phyloP scores from a whole-genome alignment of 345 rosid species.

The Syzygium oleosum region DNA sequence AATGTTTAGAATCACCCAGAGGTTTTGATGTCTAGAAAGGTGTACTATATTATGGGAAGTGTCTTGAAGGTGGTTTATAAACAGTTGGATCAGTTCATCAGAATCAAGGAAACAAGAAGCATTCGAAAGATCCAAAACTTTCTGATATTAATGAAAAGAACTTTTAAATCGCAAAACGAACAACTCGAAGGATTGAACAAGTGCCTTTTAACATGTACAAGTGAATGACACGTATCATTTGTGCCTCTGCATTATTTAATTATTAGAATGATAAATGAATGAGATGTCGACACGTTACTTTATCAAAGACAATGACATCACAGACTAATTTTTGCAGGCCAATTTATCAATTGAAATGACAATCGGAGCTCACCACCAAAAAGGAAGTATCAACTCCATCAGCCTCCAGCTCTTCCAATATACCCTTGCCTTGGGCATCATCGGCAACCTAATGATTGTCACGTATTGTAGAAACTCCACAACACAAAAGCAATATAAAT shows the following conservation, averaged over 20 bases:
- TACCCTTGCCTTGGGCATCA: constrained; percentile 46
- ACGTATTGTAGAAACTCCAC: neutral
- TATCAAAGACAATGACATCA: neutral
- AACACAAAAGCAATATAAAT: neutral
- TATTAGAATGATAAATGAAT: neutral
- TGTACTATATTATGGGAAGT: neutral
- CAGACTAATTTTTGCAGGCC: neutral
- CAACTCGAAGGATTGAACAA: neutral
- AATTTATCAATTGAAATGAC: neutral
- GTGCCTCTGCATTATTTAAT: neutral
- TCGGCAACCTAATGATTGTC: constrained; percentile 28
- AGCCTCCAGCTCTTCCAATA: constrained; percentile 42
- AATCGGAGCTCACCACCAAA: constrained; percentile 33
- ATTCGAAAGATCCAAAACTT: neutral
- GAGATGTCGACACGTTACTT: neutral
- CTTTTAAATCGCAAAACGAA: neutral
- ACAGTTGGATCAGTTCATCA: neutral
- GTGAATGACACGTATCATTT: neutral
- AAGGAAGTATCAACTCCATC: constrained; percentile 63
- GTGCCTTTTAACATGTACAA: neutral
- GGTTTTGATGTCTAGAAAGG: neutral
- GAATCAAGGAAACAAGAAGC: neutral
- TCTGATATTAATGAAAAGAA: neutral
- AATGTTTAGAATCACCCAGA: neutral
- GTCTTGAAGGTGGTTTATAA: neutral